phyloP scores from a whole-genome alignment of 2,329 filamentous ascomycete species.

The Aspergillus sergii region DNA sequence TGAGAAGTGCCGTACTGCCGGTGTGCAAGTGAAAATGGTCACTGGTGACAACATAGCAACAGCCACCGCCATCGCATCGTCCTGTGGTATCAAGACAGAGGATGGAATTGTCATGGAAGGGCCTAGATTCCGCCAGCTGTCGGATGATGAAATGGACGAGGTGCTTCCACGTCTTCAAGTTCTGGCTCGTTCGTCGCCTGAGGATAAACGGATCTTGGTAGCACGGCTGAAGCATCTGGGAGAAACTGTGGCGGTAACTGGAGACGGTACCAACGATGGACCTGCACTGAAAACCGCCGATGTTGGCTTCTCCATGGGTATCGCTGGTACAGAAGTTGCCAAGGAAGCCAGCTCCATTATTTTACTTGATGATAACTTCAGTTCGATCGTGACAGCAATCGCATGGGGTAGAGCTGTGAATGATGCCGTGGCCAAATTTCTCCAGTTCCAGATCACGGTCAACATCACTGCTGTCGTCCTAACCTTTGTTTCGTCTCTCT shows the following conservation, averaged over 20 bases:
- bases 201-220: slow-evolving; percentile 68
- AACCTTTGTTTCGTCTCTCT: slow-evolving; percentile 85
- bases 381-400: slow-evolving; percentile 65
- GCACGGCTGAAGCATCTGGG: slow-evolving; percentile 63
- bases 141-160: slow-evolving; percentile 60
- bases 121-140: slow-evolving; percentile 65
- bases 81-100: slow-evolving; percentile 68
- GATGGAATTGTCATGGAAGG: slow-evolving; percentile 70
- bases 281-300: slow-evolving; percentile 67
- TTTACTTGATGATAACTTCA: slow-evolving; percentile 68
- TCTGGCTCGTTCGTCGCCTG: slow-evolving; percentile 66
- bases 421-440: slow-evolving; percentile 68
- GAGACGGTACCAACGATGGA: slow-evolving; percentile 69
- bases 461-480: slow-evolving; percentile 88
- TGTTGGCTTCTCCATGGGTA: slow-evolving; percentile 70
- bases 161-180: slow-evolving; percentile 64
- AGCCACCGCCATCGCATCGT: slow-evolving; percentile 70
- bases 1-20: slow-evolving; percentile 66
- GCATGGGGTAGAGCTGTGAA: slow-evolving; percentile 72
- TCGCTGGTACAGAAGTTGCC: slow-evolving; percentile 67
- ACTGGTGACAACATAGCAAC: slow-evolving; percentile 73
- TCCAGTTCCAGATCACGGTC: slow-evolving; percentile 71
- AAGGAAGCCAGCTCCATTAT: slow-evolving; percentile 72
- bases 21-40: slow-evolving; percentile 73
- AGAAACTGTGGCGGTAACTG: slow-evolving; percentile 65